Evolutionary conservation across 805 yeast species (phyloP), one percentile per base, ranked within the genome.

Genomic region (Lipomyces kockii): DNA sequence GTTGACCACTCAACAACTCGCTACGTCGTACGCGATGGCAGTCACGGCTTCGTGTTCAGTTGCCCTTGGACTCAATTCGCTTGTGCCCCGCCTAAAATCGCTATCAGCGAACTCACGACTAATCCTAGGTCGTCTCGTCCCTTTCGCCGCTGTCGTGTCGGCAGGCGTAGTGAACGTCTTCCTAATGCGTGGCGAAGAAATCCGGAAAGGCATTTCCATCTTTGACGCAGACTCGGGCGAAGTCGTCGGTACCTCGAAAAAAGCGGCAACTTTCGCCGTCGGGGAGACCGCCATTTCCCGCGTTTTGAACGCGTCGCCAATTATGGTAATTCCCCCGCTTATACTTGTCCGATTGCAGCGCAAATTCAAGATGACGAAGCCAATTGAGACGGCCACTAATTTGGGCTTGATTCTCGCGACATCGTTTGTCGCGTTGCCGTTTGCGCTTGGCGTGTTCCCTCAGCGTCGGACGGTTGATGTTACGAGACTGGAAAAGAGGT

Each of bases 111-210:
- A 82, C 66, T 86, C 98, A 1, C 87, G 83, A 75, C 80, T 89
- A 73, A 83, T 93, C 37, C 79, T 95, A 64, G 89, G 93, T 54
- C 88, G 99, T 72, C 83, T 95, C 65, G 97, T 95, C 12, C 99
- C 99, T 6, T 95, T 95, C 81, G 98, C 98, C 0, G 99, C 99
- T 1, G 99, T 95, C 46, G 98, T 93, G 0, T 88, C 95, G 62
- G 99, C 99, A 0, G 98, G 99, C 76, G 83, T 95, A 43, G 97
- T 92, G 52, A 95, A 95, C 73, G 97, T 95, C n/a, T 92, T 91
- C 75, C 84, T 96, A 68, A 95, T 95, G 99, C 87, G 99, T 81
- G 87, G 94, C 65, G 96, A 93, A 78, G 99, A 95, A 80, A 88
- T 95, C 76, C 87, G 87, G 73, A 89, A 74, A 62, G 83, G 83